Conservation (phyloP, 768 basidiomycete genomes). For the Vararia minispora region DNA sequence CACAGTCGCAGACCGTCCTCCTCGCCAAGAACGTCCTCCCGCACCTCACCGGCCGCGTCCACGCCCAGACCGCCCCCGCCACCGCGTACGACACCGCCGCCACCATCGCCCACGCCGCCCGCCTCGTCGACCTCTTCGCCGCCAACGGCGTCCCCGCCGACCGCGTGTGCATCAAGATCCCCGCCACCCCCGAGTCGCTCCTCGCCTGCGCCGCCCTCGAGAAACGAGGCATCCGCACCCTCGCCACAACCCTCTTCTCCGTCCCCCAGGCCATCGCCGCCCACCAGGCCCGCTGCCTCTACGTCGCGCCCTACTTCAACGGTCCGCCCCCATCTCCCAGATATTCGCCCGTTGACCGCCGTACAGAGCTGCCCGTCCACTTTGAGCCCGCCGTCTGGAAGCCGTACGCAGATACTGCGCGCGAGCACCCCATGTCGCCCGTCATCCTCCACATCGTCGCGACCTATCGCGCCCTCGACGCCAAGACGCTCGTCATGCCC, state of each 20-base stretch:
- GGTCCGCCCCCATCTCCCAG: slow-evolving; percentile 19
- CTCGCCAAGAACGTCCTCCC: slow-evolving; percentile 34
- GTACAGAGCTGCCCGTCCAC: slow-evolving; percentile 34
- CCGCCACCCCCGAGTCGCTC: slow-evolving; percentile 40
- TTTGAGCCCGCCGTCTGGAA: slow-evolving; percentile 30
- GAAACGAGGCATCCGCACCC: slow-evolving; percentile 36
- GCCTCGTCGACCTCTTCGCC: slow-evolving; percentile 30
- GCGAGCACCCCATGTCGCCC: slow-evolving; percentile 30
- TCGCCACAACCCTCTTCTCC: slow-evolving; percentile 44
- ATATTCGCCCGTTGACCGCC: slow-evolving; percentile 2
- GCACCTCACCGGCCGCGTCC: slow-evolving; percentile 30
- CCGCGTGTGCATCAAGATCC: slow-evolving; percentile 46
- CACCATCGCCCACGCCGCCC: slow-evolving; percentile 32
- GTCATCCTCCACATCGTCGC: slow-evolving; percentile 29
- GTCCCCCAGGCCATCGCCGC: slow-evolving; percentile 46
- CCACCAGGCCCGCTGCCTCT: slow-evolving; percentile 39
- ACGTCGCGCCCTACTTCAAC: slow-evolving; percentile 48
- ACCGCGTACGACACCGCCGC: slow-evolving; percentile 29
- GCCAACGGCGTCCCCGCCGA: slow-evolving; percentile 32
- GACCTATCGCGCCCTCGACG: slow-evolving; percentile 24
- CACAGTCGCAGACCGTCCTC: slow-evolving; percentile 28
- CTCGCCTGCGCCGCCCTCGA: slow-evolving; percentile 36
- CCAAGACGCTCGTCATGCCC: slow-evolving; percentile 36
- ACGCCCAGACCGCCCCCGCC: slow-evolving; percentile 32
- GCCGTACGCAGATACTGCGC: slow-evolving; percentile 26